Conservation (phyloP, 106 monocot species). For the Agapanthus africanus region DNA sequence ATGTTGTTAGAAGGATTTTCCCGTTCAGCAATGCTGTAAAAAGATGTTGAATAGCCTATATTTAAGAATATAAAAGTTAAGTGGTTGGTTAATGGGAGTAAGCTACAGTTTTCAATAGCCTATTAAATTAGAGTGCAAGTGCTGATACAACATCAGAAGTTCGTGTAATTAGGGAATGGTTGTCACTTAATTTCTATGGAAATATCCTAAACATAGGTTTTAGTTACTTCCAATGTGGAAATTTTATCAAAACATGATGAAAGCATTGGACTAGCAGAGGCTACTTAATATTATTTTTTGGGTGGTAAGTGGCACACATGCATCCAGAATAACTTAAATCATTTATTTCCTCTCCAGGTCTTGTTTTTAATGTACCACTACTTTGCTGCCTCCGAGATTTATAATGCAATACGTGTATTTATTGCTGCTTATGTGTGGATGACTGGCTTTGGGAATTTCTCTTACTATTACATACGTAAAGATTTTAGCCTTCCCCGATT, state of each 20-base stretch:
- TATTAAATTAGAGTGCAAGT: too few species aligned
- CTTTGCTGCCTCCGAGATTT: conserved; percentile 94
- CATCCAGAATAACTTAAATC: neutral
- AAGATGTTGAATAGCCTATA: neutral
- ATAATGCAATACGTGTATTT: conserved; percentile 91
- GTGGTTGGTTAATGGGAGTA: neutral
- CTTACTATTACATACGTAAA: conserved; percentile 86
- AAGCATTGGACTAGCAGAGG: neutral
- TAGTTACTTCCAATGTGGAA: neutral
- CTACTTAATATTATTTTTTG: neutral
- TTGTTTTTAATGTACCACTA: conserved; percentile 97
- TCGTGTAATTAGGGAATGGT: too few species aligned
- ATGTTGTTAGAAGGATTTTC: neutral
- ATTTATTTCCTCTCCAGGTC: conserved; percentile 34
- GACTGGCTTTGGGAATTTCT: conserved; percentile 98
- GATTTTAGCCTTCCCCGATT: conserved; percentile 91
- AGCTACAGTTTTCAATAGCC: neutral
- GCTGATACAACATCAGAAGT: too few species aligned
- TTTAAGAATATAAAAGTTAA: neutral
- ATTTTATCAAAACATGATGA: neutral
- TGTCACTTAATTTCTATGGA: too few species aligned
- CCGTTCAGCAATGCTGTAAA: neutral
- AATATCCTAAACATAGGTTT: neutral
- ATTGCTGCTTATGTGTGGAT: conserved; percentile 97
- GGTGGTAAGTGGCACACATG: neutral